Evolutionary conservation across 441 rosid species (phyloP).

Genomic region (Arabidopsis hybrid): DNA sequence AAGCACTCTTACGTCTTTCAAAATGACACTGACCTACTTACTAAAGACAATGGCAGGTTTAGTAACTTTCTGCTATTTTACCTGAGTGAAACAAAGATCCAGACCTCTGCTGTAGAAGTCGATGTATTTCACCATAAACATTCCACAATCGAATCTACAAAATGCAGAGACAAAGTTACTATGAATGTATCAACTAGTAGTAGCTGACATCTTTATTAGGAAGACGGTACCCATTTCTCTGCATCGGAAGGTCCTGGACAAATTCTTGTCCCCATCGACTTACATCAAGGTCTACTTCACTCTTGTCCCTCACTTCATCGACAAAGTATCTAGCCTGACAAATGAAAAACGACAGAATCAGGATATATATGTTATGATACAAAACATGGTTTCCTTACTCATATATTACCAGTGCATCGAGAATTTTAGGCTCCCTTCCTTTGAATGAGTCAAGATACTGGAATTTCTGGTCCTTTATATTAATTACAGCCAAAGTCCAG

Average conservation of each 20-base stretch:
- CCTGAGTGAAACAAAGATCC: slow-evolving; percentile 88
- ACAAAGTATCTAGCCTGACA: slow-evolving; percentile 80
- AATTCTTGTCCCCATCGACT: slow-evolving; percentile 77
- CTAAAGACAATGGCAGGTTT: background rate
- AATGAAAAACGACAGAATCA: slow-evolving; percentile 23
- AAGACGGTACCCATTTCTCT: slow-evolving; percentile 70
- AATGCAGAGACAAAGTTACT: slow-evolving; percentile 1
- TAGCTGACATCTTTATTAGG: background rate
- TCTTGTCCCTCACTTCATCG: slow-evolving; percentile 91
- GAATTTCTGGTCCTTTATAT: slow-evolving; percentile 76
- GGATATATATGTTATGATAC: background rate
- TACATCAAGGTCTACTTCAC: slow-evolving; percentile 60
- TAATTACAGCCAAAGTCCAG: slow-evolving; percentile 96
- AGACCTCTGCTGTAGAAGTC: slow-evolving; percentile 90
- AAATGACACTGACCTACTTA: background rate
- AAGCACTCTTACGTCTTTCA: slow-evolving; percentile 14
- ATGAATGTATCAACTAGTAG: background rate
- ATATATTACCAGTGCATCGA: slow-evolving; percentile 68
- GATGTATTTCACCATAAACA: slow-evolving; percentile 93
- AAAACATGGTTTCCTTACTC: slow-evolving; percentile 3
- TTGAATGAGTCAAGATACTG: slow-evolving; percentile 96
- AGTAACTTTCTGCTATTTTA: slow-evolving; percentile 28
- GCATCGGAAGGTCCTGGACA: slow-evolving; percentile 87
- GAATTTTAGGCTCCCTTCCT: slow-evolving; percentile 71
- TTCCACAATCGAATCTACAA: slow-evolving; percentile 87